These are phyloP conservation scores for Mortierella sp. DNA, from an alignment of 371 early-diverging fungal genomes.

Conservation along the genomic window DNA sequence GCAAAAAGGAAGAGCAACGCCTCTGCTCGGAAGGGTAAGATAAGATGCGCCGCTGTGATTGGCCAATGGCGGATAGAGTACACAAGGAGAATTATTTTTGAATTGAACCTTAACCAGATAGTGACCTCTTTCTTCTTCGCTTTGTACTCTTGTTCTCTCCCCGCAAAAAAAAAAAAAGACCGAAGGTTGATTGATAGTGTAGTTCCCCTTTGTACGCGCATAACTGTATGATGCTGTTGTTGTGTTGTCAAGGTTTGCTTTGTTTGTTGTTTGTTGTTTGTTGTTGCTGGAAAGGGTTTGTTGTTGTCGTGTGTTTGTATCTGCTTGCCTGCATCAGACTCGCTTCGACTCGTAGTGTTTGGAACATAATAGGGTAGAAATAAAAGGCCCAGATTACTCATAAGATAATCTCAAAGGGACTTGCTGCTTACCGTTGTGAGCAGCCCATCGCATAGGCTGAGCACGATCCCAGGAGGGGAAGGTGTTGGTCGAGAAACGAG, in stretches of 20 bases:
- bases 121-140: background rate
- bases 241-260: background rate
- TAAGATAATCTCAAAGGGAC: constrained; percentile 18
- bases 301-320: constrained; percentile 14
- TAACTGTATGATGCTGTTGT: background rate
- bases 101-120: constrained; percentile 41
- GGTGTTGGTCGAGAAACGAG: constrained; percentile 98
- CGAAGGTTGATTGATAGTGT: constrained; percentile 1
- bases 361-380: background rate
- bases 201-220: background rate
- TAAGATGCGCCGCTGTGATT: constrained; percentile 50
- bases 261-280: background rate
- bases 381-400: constrained; percentile 28
- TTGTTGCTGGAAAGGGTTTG: background rate
- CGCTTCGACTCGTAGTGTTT: background rate
- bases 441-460: constrained; percentile 97
- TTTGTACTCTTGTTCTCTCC: background rate
- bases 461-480: constrained; percentile 99
- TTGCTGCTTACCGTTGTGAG: constrained; percentile 91
- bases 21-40: constrained; percentile 22
- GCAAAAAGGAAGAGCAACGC: constrained; percentile 25
- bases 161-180: constrained; percentile 7
- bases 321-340: background rate
- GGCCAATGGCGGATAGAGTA: constrained; percentile 28
- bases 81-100: constrained; percentile 43